Conservation (phyloP, 2,329 filamentous ascomycete species). For the Aspergillus puulaauensis region DNA sequence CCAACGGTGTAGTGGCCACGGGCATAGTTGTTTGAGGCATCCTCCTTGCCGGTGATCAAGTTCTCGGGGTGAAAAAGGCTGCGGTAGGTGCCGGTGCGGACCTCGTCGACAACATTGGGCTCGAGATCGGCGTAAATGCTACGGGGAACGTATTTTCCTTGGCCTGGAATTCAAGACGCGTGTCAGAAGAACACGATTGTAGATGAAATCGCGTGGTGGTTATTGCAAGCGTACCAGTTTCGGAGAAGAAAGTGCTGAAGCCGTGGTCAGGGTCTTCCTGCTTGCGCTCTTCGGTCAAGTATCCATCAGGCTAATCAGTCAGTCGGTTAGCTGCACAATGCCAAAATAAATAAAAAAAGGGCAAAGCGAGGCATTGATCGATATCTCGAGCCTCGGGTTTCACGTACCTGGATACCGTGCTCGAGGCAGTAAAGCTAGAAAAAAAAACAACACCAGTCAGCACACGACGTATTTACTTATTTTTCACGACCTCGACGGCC, state of each 20-base stretch:
- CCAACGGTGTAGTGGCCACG: conserved; percentile 99
- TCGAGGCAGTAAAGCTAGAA: conserved; percentile 97
- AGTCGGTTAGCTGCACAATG: conserved; percentile 20
- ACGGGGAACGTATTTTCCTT: conserved; percentile 98
- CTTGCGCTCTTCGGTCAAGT: conserved; percentile 97
- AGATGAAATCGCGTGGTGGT: neutral
- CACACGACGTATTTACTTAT: conserved; percentile 8
- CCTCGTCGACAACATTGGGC: conserved; percentile 98
- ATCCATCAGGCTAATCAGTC: conserved; percentile 81
- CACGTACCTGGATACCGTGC: conserved; percentile 94
- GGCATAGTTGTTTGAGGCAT: conserved; percentile 99
- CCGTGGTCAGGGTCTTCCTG: conserved; percentile 88
- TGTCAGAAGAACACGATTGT: conserved; percentile 16
- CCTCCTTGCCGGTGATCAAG: conserved; percentile 99
- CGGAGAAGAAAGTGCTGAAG: conserved; percentile 99
- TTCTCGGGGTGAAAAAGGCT: conserved; percentile 97
- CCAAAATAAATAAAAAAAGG: neutral
- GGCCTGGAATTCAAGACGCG: conserved; percentile 57
- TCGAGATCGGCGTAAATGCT: conserved; percentile 99
- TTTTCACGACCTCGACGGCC: neutral
- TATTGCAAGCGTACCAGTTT: conserved; percentile 74
- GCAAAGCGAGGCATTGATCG: neutral
- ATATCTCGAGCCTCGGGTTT: neutral
- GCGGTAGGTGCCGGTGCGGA: conserved; percentile 95
- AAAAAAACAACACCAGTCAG: conserved; percentile 32